These are phyloP conservation scores for Coniella vitis DNA, from an alignment of 2,329 filamentous ascomycete genomes.

Conservation along the genomic window DNA sequence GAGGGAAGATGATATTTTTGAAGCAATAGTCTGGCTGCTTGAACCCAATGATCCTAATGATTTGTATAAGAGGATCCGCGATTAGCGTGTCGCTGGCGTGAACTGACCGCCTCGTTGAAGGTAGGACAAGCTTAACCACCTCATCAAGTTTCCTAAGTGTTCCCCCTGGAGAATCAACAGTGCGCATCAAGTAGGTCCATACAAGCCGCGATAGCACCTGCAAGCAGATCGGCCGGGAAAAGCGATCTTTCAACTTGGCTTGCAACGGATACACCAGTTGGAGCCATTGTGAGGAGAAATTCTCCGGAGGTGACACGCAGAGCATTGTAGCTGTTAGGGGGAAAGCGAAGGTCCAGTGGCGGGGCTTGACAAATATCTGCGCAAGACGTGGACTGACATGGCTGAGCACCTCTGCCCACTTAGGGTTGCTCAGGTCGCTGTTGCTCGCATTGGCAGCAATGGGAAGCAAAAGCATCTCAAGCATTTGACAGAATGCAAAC, in stretches of 20 bases:
- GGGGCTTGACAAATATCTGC: slow-evolving; percentile 83
- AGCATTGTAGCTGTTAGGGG: slow-evolving; percentile 81
- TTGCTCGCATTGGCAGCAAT: slow-evolving; percentile 74
- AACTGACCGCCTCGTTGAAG: slow-evolving; percentile 71
- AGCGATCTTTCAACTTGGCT: slow-evolving; percentile 75
- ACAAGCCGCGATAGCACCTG: slow-evolving; percentile 84
- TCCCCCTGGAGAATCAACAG: slow-evolving; percentile 60
- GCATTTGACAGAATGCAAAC: slow-evolving; percentile 86
- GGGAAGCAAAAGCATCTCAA: slow-evolving; percentile 79
- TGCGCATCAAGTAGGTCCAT: slow-evolving; percentile 91
- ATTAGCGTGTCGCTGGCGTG: slow-evolving; percentile 78
- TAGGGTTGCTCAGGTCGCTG: slow-evolving; percentile 69
- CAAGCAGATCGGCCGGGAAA: slow-evolving; percentile 69
- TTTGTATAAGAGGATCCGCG: slow-evolving; percentile 83
- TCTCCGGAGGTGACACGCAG: slow-evolving; percentile 80
- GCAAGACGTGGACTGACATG: slow-evolving; percentile 70
- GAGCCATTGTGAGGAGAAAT: slow-evolving; percentile 80
- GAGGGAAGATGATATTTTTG: slow-evolving; percentile 82
- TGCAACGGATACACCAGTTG: slow-evolving; percentile 72
- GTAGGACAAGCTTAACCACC: slow-evolving; percentile 76
- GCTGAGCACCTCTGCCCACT: slow-evolving; percentile 81
- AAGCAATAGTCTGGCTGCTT: slow-evolving; percentile 93
- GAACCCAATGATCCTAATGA: slow-evolving; percentile 90
- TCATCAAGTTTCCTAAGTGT: slow-evolving; percentile 81
- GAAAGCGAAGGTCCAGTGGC: slow-evolving; percentile 86